Evolutionary conservation across 2,329 filamentous ascomycete genomes (phyloP), one percentile per base, ranked within the genome.

Genomic region (Cryphonectria parasitica): DNA sequence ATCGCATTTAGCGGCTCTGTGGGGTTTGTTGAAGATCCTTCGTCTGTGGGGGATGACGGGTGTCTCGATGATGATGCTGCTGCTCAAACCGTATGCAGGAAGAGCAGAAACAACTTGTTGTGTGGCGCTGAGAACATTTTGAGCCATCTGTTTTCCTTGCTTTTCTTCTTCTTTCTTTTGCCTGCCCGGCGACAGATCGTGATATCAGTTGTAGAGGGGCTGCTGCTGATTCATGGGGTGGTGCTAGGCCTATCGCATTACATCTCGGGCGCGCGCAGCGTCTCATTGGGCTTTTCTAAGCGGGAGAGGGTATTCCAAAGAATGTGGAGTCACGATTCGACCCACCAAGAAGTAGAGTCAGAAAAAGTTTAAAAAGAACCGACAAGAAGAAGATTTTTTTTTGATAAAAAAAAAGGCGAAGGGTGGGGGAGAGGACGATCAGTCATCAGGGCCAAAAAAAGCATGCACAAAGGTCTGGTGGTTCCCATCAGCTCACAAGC

Each of bases 61-160:
- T 17, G 6, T 31, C 7, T 39, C 36, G 36, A 39, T 39, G 36
- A 39, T 39, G 34, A 36, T 36, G 52, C 17, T 25, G 8, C 7
- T n/a, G 25, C 22, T n/a, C n/a, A 56, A n/a, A 25, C n/a, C 52
- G 25, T 56, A 56, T 56, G n/a, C 52, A 56, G 13, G n/a, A 56
- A 56, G 52, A 28, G 52, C 22, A 15, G 52, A 56, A 28, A 17
- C n/a, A 8, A 58, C 15, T 19, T 31, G 28, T 28, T 8, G 25
- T 39, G 58, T 61, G 58, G 39, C 31, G 58, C 58, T n/a, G 58
- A 61, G 34, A 61, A 34, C 56, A 60, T 36, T 3, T 10, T n/a
- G 28, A 58, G 28, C 28, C 22, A 49, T 34, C 2, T 28, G 13
- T 8, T 31, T 31, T 34, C 25, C 25, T 31, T 58, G 25, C 54